phyloP scores from a whole-genome alignment of 768 basidiomycete genomes.

The Porpolomopsis calyptriformis region DNA sequence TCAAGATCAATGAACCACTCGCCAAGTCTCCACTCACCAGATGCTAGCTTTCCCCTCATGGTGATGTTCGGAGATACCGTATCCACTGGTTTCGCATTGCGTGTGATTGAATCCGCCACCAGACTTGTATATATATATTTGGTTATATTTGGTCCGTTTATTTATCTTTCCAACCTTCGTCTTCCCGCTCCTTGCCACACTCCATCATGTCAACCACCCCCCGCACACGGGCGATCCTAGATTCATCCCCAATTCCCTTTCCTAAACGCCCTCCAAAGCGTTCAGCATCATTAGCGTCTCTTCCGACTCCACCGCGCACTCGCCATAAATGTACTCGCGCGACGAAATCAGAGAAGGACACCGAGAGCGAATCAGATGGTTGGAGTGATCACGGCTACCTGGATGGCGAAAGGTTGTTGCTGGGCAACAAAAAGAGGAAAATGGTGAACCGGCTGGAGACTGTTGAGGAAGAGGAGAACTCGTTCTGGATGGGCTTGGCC shows the following conservation, averaged over 20 bases:
- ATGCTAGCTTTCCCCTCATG: too few relatives aligned
- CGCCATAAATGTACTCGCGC: constrained; percentile 37
- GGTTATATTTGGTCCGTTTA: too few relatives aligned
- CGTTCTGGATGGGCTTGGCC: constrained; percentile 20
- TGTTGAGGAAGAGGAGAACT: constrained; percentile 14
- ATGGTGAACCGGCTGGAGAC: constrained; percentile 1
- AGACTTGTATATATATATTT: too few relatives aligned
- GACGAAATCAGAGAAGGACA: constrained; percentile 30
- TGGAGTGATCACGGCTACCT: not conserved
- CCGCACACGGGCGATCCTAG: constrained; percentile 18
- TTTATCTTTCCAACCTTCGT: too few relatives aligned
- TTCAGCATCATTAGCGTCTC: constrained; percentile 50
- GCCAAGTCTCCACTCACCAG: not conserved
- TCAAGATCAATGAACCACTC: not conserved
- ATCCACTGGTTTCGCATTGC: too few relatives aligned
- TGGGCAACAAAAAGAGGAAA: constrained; percentile 27
- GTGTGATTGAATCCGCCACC: too few relatives aligned
- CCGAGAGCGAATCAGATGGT: constrained; percentile 26
- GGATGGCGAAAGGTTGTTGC: constrained; percentile 16
- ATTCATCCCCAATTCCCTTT: constrained; percentile 24
- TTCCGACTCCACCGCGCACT: constrained; percentile 60
- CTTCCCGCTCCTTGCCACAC: not conserved
- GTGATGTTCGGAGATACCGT: too few relatives aligned
- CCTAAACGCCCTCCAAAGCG: constrained; percentile 41
- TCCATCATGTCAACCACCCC: not conserved